phyloP scores from a whole-genome alignment of 768 basidiomycete genomes.

The Termitomyces heimii region DNA sequence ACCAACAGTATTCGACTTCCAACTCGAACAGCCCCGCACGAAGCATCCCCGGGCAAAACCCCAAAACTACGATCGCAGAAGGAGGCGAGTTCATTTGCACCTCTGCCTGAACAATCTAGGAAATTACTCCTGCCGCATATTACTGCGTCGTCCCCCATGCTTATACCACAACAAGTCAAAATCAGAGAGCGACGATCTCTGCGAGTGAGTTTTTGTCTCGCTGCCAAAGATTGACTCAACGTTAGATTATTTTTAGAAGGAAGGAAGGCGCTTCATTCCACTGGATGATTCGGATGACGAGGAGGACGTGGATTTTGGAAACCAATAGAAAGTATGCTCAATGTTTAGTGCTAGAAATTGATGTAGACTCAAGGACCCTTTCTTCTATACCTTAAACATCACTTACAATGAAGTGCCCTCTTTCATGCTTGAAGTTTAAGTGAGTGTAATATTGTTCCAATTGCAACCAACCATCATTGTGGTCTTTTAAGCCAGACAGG shows the following conservation, averaged over 20 bases:
- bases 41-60: not conserved
- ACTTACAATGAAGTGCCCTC: not conserved
- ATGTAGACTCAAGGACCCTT: not conserved
- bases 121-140: not conserved
- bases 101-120: not conserved
- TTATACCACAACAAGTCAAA: constrained; percentile 4
- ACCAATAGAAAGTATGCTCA: not conserved
- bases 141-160: not conserved
- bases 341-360: not conserved
- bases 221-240: not conserved
- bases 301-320: not conserved
- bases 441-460: no score
- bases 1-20: not conserved
- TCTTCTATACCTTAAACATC: not conserved
- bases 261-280: constrained; percentile 43
- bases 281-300: constrained; percentile 37
- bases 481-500: no score
- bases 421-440: no score
- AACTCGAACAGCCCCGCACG: not conserved
- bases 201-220: constrained; percentile 14
- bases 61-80: not conserved
- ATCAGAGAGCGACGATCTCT: constrained; percentile 20
- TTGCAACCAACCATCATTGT: no score
- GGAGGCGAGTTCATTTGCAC: not conserved
- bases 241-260: constrained; percentile 23